Conservation (phyloP, 2,329 filamentous ascomycete genomes). For the Emmonsiellopsis sp. region DNA sequence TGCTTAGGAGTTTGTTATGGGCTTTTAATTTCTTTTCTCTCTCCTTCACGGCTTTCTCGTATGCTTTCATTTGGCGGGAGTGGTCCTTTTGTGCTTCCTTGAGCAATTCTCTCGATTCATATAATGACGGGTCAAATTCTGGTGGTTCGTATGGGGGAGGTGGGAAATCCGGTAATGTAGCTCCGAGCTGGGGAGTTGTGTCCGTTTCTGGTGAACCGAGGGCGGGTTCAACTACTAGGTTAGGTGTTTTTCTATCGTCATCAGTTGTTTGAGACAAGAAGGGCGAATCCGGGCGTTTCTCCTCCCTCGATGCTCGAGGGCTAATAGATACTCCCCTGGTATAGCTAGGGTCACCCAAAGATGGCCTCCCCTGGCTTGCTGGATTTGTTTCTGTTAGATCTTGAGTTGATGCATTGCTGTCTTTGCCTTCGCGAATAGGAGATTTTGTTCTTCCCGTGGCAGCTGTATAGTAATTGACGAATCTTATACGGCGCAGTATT, state of each 20-base stretch:
- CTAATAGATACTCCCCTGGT: constrained; percentile 5
- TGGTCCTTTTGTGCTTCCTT: constrained; percentile 63
- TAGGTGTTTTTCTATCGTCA: background rate
- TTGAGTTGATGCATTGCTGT: background rate
- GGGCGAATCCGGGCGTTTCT: background rate
- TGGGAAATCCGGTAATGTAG: constrained; percentile 18
- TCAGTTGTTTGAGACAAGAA: background rate
- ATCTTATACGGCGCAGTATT: constrained; percentile 49
- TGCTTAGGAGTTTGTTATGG: constrained; percentile 16
- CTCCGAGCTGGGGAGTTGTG: background rate
- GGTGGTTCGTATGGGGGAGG: constrained; percentile 45
- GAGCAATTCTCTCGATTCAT: constrained; percentile 54
- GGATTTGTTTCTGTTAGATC: background rate
- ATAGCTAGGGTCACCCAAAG: background rate
- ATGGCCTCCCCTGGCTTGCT: background rate
- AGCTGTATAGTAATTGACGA: constrained; percentile 86
- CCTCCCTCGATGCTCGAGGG: constrained; percentile 33
- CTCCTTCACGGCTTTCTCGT: constrained; percentile 58
- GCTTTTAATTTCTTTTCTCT: constrained; percentile 49
- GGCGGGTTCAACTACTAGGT: background rate
- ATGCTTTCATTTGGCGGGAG: constrained; percentile 51
- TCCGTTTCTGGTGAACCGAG: background rate
- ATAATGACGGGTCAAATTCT: constrained; percentile 48
- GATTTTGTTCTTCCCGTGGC: constrained; percentile 62
- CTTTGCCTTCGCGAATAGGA: background rate